Evolutionary conservation across 2,329 filamentous ascomycete genomes (phyloP).

Genomic region (Aquanectria penicillioides): DNA sequence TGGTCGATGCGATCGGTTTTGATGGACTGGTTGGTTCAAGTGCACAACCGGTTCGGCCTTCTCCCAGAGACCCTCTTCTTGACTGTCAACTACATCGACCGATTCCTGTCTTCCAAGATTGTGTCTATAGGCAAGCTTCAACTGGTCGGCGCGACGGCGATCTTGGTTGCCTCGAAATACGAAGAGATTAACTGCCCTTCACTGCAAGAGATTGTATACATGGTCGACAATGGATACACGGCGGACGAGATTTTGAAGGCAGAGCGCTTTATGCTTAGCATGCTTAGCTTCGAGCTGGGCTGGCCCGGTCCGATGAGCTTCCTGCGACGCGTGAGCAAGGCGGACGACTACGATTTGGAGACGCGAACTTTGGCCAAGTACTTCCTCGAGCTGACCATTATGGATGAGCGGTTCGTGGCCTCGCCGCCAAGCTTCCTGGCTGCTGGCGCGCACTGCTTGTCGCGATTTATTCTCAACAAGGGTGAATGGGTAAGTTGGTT

Average conservation of each 20-base stretch:
- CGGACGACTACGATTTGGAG: conserved; percentile 96
- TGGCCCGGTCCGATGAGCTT: conserved; percentile 99
- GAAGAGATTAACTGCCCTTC: conserved; percentile 99
- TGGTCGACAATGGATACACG: conserved; percentile 94
- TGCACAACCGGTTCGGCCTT: conserved; percentile 89
- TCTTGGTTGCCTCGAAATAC: conserved; percentile 97
- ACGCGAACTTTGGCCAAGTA: conserved; percentile 97
- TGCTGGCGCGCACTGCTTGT: conserved; percentile 91
- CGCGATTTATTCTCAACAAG: conserved; percentile 88
- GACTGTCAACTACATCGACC: conserved; percentile 95
- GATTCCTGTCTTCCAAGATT: conserved; percentile 93
- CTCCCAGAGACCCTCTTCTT: conserved; percentile 96
- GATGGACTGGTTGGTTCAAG: conserved; percentile 98
- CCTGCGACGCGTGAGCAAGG: conserved; percentile 94
- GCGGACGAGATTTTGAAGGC: conserved; percentile 95
- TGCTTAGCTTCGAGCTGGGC: conserved; percentile 94
- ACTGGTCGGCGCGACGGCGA: conserved; percentile 93
- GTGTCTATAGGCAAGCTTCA: conserved; percentile 96
- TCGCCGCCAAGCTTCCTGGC: conserved; percentile 90
- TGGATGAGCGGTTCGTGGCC: conserved; percentile 97
- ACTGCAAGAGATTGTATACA: conserved; percentile 94
- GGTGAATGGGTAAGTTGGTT: conserved; percentile 83
- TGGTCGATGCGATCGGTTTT: conserved; percentile 98
- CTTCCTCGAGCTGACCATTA: conserved; percentile 94
- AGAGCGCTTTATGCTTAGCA: conserved; percentile 97